These are phyloP conservation scores for Glomus cerebriforme DNA, from an alignment of 192 early-diverging fungal species.

Conservation along the genomic window DNA sequence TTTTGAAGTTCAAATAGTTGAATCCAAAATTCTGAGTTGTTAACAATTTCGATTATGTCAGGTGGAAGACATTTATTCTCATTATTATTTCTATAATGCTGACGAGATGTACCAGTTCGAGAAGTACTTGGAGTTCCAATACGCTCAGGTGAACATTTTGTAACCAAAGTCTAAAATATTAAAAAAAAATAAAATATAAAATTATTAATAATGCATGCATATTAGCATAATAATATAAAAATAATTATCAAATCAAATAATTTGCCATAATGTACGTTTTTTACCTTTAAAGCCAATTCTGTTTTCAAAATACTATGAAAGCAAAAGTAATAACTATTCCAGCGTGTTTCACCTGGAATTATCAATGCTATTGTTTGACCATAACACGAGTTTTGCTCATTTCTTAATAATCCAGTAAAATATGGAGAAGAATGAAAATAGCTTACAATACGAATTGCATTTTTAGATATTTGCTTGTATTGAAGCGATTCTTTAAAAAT, in stretches of 20 bases:
- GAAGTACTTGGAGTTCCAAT: not conserved
- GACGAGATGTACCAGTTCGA: too few relatives aligned
- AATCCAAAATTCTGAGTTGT: not conserved
- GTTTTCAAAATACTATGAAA: not conserved
- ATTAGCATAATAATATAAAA: too few relatives aligned
- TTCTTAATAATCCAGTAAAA: not conserved
- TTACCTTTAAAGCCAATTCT: not conserved
- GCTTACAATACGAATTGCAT: slow-evolving; percentile 8
- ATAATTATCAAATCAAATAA: too few relatives aligned
- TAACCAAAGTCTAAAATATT: not conserved
- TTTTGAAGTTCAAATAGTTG: not conserved
- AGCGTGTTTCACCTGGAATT: not conserved
- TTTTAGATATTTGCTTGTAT: slow-evolving; percentile 1
- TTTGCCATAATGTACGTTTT: too few relatives aligned
- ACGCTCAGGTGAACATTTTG: not conserved
- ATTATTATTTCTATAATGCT: not conserved
- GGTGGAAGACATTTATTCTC: not conserved
- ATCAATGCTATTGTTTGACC: not conserved
- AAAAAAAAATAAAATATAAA: not conserved
- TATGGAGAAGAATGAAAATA: slow-evolving; percentile 11
- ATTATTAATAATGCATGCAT: too few relatives aligned
- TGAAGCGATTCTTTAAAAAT: slow-evolving; percentile 5
- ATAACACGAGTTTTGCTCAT: not conserved
- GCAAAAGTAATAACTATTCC: not conserved
- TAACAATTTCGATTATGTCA: not conserved